Conservation (phyloP, 2,329 filamentous ascomycete genomes). For the Exserohilum turcica region DNA sequence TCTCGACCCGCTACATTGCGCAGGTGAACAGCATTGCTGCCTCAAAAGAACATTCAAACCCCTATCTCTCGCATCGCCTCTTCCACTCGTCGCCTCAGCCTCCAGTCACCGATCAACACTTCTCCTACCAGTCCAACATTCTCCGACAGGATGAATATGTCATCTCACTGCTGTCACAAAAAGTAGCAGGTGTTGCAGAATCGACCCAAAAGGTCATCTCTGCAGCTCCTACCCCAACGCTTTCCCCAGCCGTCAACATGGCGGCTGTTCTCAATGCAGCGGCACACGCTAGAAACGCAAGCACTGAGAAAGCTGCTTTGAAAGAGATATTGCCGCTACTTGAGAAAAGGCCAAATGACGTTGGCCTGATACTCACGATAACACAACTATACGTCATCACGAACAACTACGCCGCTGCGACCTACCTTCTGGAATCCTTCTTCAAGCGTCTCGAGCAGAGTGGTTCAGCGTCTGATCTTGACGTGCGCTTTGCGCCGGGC, state of each 20-base stretch:
- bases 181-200: constrained; percentile 67
- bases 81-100: constrained; percentile 60
- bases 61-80: constrained; percentile 69
- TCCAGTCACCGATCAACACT: constrained; percentile 67
- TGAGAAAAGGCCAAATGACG: constrained; percentile 75
- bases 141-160: constrained; percentile 67
- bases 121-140: constrained; percentile 70
- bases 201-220: constrained; percentile 59
- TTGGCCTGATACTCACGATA: constrained; percentile 79
- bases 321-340: constrained; percentile 72
- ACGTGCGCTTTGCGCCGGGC: constrained; percentile 81
- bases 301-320: constrained; percentile 67
- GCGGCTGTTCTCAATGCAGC: constrained; percentile 73
- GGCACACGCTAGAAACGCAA: constrained; percentile 68
- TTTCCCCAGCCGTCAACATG: constrained; percentile 58
- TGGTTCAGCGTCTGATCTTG: constrained; percentile 60
- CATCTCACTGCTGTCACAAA: constrained; percentile 69
- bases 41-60: constrained; percentile 60
- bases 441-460: constrained; percentile 72
- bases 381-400: constrained; percentile 79
- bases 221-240: constrained; percentile 52
- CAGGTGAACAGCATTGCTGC: constrained; percentile 67
- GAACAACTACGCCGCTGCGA: constrained; percentile 73
- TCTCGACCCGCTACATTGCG: constrained; percentile 68
- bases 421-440: constrained; percentile 76